Base-by-base conservation (phyloP, 1,139 yeast species). In the Blastobotrys buckinghamii region DNA sequence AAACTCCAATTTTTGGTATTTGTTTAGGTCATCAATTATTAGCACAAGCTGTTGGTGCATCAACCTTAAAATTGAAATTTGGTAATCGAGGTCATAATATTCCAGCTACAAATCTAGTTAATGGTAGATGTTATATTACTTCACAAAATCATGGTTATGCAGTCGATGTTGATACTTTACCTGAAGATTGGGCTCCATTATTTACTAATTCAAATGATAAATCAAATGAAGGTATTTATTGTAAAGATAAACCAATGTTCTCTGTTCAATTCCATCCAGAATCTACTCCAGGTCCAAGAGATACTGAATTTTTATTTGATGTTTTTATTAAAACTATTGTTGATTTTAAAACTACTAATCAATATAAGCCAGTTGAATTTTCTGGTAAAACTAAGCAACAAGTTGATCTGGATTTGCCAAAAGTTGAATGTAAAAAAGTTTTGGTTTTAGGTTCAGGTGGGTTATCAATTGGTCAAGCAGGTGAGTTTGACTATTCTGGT, bases 231-330 rank as follows among this genome's bases (percentile, higher is more conserved):
- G 99, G 99, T 82, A 89, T 94, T 59, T 90, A 88, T 75, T 90
- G 90, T 71, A 78, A 84, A 42, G 75, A 80, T 54, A 76, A 85
- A 67, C 98, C 99, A 43, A 84, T 77, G 68, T 94, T 94, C 76
- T 92, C 98, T n/a, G 97, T 92, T 45, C 99, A 94, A 76, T 92
- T 94, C 79, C 99, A 94, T 67, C 99, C 99, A 20, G 99, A 94
- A 75, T 88, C 97, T 32, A 88, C 97, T 49, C 98, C 98, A 42
- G 99, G 99, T 68, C 99, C 99, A 67, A 82, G 96, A 68, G 99
- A 94, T 68, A 92, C 99, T 50, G 98, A 94, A 71, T 94, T 92
- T 68, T 77, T 94, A 67, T 94, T 94, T 64, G 98, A 94, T 65
- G 90, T 87, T 35, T 94, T 94, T 71, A 84, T 94, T 64, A 70